Base-by-base conservation (phyloP, 441 rosid species). In the Erodium texanum region DNA sequence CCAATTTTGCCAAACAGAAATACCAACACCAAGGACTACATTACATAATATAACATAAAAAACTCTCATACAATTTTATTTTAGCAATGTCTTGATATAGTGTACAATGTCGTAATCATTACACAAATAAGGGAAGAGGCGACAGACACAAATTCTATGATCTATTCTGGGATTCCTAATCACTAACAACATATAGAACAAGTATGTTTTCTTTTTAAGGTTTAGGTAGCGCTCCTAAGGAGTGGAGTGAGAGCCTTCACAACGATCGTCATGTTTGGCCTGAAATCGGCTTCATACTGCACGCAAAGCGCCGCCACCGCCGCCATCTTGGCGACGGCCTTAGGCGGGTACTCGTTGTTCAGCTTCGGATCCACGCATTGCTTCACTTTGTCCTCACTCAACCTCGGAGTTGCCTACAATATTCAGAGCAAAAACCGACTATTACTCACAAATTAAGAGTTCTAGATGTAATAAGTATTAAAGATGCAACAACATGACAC, bases 351-450 rank as follows among this genome's bases (percentile, higher is more conserved):
- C 15, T 89, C 94, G 66, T 92, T 94, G 79, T 87, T 91, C 65
- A 93, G 86, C 82, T 87, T 94, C 45, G 98, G 99, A 83, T 94
- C 99, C 12, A 94, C 92, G 66, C 99, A 94, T 70, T 92, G 96
- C 68, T 91, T 92, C 65, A 94, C 99, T 36, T 36, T 36, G 43
- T 27, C 29, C 2, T 27, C 4, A 4, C 29, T 4, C 4, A n/a
- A n/a, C n/a, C n/a, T n/a, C n/a, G 99, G 99, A 69, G 97, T 92
- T 50, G 98, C 99, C 99, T 94, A 38, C 24, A 14, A 19, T 29
- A 66, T n/a, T n/a, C n/a, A n/a, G 29, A 27, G 29, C 43, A 18
- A 58, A 20, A 6, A 56, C 10, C 41, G 56, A 63, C 43, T 8
- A 4, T 36, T 36, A 48, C 56, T 48, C 56, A 48, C 15, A 14